Base-by-base conservation (phyloP, 1,284 basidiomycete species). In the Marasmius tenuissimus region DNA sequence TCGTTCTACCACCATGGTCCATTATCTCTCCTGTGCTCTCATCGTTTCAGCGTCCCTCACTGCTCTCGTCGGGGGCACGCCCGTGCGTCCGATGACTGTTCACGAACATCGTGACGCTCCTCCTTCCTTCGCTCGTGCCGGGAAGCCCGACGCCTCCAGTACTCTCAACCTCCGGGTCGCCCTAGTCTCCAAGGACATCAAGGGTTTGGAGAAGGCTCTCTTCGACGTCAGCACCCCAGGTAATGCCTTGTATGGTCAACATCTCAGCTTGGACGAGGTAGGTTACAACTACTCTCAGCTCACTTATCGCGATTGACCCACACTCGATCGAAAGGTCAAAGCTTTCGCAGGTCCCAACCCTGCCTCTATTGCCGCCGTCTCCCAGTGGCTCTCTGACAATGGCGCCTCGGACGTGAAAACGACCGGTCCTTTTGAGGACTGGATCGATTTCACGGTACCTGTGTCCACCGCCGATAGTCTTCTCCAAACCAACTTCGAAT, bases 371-470 rank as follows among this genome's bases (percentile, higher is more conserved):
- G 62, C 69, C 12, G 70, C 74, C 7, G 77, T 81, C 8, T 72
- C 72, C 39, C 55, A 73, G 16, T 81, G 77, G 76, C 68, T 81
- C 8, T 61, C 68, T 9, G 71, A 71, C 45, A 73, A 79, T 64
- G 73, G 69, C 10, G 69, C 81, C 52, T 63, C 63, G 1, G 70
- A 60, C n/a, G 69, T 73, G 18, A 67, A 66, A 57, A 66, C 69
- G 4, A 61, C 69, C 45, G 72, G 76, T 9, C 69, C 74, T 56
- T 73, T 71, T 40, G 78, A 77, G 6, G 79, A 81, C 63, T 81
- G 78, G 78, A 60, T 81, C 42, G 61, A 69, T 4, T 70, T 82
- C 65, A 68, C 72, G 11, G 66, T 77, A 18, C 71, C 78, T 11
- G 72, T 78, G 45, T 69, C 72, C 61, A 71, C 78, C 64, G 79